Evolutionary conservation across 2,329 filamentous ascomycete species (phyloP), one percentile per base, ranked within the genome.

Genomic region (Penicillium sp.): DNA sequence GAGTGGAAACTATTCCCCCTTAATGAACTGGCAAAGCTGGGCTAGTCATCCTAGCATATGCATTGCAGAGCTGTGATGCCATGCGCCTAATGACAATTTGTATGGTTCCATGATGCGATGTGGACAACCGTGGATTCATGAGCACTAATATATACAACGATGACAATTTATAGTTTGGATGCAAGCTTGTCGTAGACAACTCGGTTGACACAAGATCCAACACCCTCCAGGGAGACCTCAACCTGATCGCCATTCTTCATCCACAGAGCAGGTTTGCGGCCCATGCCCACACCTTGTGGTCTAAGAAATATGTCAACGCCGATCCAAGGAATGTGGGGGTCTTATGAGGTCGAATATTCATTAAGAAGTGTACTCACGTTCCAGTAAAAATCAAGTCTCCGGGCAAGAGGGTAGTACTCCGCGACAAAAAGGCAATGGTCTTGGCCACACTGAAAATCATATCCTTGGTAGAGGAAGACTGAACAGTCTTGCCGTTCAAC

Each of bases 221-320:
- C 85, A 1, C 81, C 78, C 64, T 91, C 86, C 1, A 91, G 78
- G 7, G 80, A 81, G 50, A 91, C 88, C 69, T 90, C 86, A 21
- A 91, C 87, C 23, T 85, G 75, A 70, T 91, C 89, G 4, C 88
- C 86, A 69, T 91, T 81, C 72, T 87, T 85, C 55, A 91, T 75
- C 86, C 88, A 91, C 10, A 89, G 64, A 56, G 82, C 83, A 3
- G 88, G 88, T 55, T 82, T 86, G 50, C 83, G 81, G 14, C 88
- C 88, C 83, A 89, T 87, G 1, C 86, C 88, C 21, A 92, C 88
- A 31, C 88, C 89, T 59, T 86, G 82, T 0, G 88, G 89, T 10
- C 83, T 86, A 25, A 39, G 49, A 11, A 26, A 26, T 13, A 37
- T 33, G 46, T 49, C 27, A 49, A 27, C n/a, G 8, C 23, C 37